A percentile compares a stretch with the other conserved stretches of the same genome.
Evolutionary conservation across 495 filamentous ascomycete genomes (phyloP).

Genomic region (Talaromyces proteolyticus): DNA sequence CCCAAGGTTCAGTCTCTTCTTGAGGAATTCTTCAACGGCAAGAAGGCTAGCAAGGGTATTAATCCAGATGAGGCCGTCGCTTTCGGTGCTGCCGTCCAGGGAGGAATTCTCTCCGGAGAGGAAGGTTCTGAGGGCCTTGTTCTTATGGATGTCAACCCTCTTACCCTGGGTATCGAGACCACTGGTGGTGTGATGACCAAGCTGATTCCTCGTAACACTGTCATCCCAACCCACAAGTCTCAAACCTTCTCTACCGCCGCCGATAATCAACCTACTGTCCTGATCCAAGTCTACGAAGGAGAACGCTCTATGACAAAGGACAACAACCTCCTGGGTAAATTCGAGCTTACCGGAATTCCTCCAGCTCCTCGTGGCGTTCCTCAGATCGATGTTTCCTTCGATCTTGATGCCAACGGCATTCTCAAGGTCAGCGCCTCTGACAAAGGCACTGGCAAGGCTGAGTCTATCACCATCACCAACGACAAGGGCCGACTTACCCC

Average conservation of each 20-base stretch:
- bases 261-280: constrained; percentile 94
- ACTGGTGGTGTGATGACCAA: constrained; percentile 98
- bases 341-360: constrained; percentile 93
- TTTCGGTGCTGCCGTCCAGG: constrained; percentile 95
- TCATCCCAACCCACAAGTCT: constrained; percentile 93
- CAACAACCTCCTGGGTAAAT: constrained; percentile 96
- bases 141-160: constrained; percentile 97
- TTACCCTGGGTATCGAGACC: constrained; percentile 97
- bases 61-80: constrained; percentile 98
- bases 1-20: constrained; percentile 93
- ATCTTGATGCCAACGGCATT: constrained; percentile 96
- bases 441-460: constrained; percentile 94
- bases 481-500: constrained; percentile 94
- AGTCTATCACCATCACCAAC: constrained; percentile 97
- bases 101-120: constrained; percentile 88
- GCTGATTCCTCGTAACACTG: constrained; percentile 90
- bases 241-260: constrained; percentile 98
- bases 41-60: constrained; percentile 96
- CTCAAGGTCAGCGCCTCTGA: constrained; percentile 92
- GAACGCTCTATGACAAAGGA: constrained; percentile 95
- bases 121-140: constrained; percentile 70
- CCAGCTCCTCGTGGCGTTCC: constrained; percentile 92
- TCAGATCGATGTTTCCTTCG: constrained; percentile 97
- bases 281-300: constrained; percentile 97
- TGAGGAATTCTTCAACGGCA: constrained; percentile 91